Evolutionary conservation across 768 basidiomycete species (phyloP).

Genomic region (Lentinula sp.): DNA sequence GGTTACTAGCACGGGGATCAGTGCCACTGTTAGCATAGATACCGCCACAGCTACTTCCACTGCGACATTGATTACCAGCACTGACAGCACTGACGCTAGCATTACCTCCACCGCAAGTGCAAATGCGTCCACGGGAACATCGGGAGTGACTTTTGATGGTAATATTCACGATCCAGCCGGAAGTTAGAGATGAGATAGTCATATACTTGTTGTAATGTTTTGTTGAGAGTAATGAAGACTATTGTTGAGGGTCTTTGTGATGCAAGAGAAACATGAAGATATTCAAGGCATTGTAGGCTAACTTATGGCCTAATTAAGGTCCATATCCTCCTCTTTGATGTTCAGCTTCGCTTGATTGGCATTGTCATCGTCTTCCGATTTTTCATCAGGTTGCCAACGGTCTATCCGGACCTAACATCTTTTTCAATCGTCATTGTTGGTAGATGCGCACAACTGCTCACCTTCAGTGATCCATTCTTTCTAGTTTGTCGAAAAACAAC

Average conservation of each 20-base stretch:
- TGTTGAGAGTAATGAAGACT: background rate
- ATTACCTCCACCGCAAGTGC: slow-evolving; percentile 6
- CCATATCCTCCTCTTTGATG: background rate
- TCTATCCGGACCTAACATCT: background rate
- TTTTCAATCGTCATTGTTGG: background rate
- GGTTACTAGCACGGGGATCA: background rate
- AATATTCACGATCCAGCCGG: slow-evolving; percentile 4
- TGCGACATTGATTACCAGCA: slow-evolving; percentile 6
- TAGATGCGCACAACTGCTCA: background rate
- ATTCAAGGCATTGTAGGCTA: background rate
- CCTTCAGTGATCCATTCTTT: background rate
- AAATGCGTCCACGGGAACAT: slow-evolving; percentile 2
- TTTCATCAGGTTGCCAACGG: background rate
- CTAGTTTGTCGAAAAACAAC: too few relatives aligned
- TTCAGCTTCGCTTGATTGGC: background rate
- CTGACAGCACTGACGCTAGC: slow-evolving; percentile 6
- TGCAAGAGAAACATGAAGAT: background rate
- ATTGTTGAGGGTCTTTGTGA: background rate
- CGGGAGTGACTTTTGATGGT: background rate
- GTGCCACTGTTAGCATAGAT: background rate
- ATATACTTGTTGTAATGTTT: background rate
- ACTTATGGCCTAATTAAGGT: background rate
- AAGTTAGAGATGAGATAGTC: background rate
- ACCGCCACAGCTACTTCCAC: slow-evolving; percentile 1
- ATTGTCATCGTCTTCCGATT: background rate